phyloP scores from a whole-genome alignment of 225 moss, liverwort and hornwort species.

The Polytrichum formosum region DNA sequence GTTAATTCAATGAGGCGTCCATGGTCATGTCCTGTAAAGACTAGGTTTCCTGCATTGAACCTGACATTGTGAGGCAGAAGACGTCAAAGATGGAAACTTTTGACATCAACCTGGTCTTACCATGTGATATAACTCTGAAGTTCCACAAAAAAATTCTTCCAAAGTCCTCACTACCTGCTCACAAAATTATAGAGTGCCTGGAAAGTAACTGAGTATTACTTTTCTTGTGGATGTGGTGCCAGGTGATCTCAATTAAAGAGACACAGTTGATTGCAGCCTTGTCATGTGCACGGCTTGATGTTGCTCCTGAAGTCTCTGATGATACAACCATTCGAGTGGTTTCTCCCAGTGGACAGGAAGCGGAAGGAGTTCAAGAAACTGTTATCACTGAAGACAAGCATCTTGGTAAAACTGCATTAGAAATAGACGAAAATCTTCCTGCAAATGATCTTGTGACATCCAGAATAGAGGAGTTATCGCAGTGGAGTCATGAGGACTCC shows the following conservation, averaged over 20 bases:
- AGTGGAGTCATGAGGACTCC: background rate
- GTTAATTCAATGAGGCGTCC: no score
- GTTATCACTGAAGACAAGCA: constrained; percentile 3
- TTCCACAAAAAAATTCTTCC: no score
- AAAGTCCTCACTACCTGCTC: background rate
- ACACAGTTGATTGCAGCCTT: constrained; percentile 63
- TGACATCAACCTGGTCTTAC: no score
- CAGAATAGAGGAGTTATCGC: background rate
- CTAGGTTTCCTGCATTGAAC: no score
- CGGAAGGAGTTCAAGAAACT: constrained; percentile 2
- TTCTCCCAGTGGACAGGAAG: constrained; percentile 32
- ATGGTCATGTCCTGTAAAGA: no score
- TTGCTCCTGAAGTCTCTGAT: constrained; percentile 13
- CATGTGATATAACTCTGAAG: no score
- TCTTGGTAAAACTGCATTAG: background rate
- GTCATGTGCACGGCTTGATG: constrained; percentile 41
- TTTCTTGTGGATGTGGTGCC: constrained; percentile 12
- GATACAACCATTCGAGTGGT: constrained; percentile 50
- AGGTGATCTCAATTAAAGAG: constrained; percentile 88
- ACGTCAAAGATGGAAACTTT: no score
- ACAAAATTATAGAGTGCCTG: background rate
- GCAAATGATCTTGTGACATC: background rate
- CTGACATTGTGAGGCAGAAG: no score
- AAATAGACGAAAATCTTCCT: background rate
- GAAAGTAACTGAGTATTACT: background rate